These are phyloP conservation scores for Nitzschia sp. DNA, from an alignment of 108 stramenopile genomes.

Conservation along the genomic window DNA sequence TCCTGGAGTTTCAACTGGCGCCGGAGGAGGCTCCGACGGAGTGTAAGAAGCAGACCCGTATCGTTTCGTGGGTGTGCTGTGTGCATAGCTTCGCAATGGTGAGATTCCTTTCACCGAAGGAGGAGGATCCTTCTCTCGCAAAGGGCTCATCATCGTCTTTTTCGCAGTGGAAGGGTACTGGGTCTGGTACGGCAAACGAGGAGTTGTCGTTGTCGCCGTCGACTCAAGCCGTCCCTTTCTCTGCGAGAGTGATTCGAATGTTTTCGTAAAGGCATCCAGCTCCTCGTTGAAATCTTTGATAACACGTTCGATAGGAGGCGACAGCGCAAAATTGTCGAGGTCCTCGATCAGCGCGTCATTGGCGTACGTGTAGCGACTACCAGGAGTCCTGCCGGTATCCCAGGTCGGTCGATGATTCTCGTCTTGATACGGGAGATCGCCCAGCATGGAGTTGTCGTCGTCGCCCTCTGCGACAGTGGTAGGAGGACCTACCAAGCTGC, in stretches of 20 bases:
- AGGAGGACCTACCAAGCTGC: slow-evolving; percentile 17
- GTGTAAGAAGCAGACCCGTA: slow-evolving; percentile 1
- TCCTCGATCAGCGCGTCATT: background rate
- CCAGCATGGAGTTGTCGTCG: slow-evolving; percentile 6
- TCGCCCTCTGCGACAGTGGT: slow-evolving; percentile 8
- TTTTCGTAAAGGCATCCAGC: slow-evolving; percentile 12
- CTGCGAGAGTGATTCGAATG: background rate
- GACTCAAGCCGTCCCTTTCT: background rate
- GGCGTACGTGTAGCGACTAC: too few relatives aligned
- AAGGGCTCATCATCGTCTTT: background rate
- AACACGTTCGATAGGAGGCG: slow-evolving; percentile 2
- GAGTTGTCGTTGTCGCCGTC: background rate
- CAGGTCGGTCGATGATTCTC: slow-evolving; percentile 3
- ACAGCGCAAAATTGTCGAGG: background rate
- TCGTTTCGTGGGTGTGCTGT: slow-evolving; percentile 10
- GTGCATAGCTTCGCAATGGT: slow-evolving; percentile 7
- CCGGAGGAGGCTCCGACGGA: slow-evolving; percentile 22
- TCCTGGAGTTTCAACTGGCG: slow-evolving; percentile 24
- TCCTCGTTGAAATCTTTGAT: slow-evolving; percentile 14
- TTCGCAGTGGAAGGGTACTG: background rate
- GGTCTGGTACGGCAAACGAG: background rate
- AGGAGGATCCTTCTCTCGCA: slow-evolving; percentile 14
- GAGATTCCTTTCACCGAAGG: slow-evolving; percentile 4
- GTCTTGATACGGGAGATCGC: background rate
- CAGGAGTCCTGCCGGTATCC: background rate